Evolutionary conservation across 805 yeast species (phyloP).

Genomic region (Blastobotrys mokoenaii): DNA sequence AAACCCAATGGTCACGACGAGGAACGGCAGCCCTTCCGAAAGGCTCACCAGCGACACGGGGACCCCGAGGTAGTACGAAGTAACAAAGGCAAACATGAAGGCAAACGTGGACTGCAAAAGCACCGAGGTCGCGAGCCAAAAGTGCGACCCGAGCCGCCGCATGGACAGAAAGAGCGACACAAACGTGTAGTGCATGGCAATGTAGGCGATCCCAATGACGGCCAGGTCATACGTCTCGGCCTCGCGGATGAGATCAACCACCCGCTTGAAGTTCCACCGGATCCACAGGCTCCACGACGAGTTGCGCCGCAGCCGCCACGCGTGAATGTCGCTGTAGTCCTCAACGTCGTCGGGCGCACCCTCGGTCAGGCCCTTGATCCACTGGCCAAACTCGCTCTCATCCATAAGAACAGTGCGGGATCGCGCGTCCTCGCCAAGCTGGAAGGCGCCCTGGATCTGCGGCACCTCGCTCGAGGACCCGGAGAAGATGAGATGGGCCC

Average conservation of each 20-base stretch:
- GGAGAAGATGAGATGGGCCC: slow-evolving; percentile 18
- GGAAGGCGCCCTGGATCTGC: not conserved
- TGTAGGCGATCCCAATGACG: slow-evolving; percentile 69
- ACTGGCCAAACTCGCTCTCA: slow-evolving; percentile 17
- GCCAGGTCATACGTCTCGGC: slow-evolving; percentile 84
- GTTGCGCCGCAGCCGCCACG: slow-evolving; percentile 20
- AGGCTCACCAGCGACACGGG: slow-evolving; percentile 65
- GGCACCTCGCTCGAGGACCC: slow-evolving; percentile 10
- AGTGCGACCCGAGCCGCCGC: slow-evolving; percentile 69
- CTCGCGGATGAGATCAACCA: slow-evolving; percentile 34
- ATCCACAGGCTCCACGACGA: slow-evolving; percentile 31
- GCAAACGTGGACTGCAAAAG: slow-evolving; percentile 75
- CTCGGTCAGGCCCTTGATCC: not conserved
- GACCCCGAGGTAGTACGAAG: slow-evolving; percentile 47
- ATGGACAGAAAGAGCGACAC: slow-evolving; percentile 66
- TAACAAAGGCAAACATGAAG: slow-evolving; percentile 66
- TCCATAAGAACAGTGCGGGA: slow-evolving; percentile 1
- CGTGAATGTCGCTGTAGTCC: not conserved
- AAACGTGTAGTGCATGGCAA: slow-evolving; percentile 82
- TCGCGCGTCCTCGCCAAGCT: not conserved
- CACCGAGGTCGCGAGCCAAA: slow-evolving; percentile 80
- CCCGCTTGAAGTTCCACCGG: slow-evolving; percentile 26
- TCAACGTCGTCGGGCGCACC: not conserved
- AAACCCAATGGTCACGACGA: slow-evolving; percentile 87
- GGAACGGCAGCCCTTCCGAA: slow-evolving; percentile 87